phyloP scores from a whole-genome alignment of 148 eudicot species.

The Limonium bicolor region DNA sequence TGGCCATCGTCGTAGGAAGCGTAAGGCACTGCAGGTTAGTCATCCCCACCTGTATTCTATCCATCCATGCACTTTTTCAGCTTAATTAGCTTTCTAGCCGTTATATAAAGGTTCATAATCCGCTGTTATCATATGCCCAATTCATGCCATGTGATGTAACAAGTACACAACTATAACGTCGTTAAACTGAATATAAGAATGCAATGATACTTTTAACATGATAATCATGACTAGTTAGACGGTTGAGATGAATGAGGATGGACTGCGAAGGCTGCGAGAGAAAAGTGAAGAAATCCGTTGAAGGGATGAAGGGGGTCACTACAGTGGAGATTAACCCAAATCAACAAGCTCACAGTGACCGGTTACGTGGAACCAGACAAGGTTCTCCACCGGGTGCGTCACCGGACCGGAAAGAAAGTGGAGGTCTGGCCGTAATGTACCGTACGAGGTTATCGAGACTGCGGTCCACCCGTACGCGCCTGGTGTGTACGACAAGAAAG shows the following conservation, averaged over 20 bases:
- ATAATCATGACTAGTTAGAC: constrained; percentile 29
- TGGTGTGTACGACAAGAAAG: constrained; percentile 44
- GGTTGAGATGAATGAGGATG: constrained; percentile 47
- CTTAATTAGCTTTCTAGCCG: background rate
- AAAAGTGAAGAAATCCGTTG: constrained; percentile 32
- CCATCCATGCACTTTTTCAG: background rate
- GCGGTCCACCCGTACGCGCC: constrained; percentile 38
- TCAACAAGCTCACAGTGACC: constrained; percentile 30
- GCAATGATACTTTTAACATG: too few relatives aligned
- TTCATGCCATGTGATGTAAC: too few relatives aligned
- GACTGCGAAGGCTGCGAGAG: constrained; percentile 56
- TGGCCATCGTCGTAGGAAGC: constrained; percentile 5
- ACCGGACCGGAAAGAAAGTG: constrained; percentile 37
- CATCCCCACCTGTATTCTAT: background rate
- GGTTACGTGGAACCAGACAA: constrained; percentile 42
- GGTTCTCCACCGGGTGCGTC: constrained; percentile 30
- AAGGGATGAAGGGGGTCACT: constrained; percentile 57
- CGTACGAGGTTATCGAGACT: constrained; percentile 29
- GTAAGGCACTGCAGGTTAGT: constrained; percentile 32
- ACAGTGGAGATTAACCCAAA: constrained; percentile 27
- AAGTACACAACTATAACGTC: too few relatives aligned
- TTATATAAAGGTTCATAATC: too few relatives aligned
- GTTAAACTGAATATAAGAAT: too few relatives aligned
- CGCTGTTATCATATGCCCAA: too few relatives aligned
- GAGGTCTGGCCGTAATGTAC: constrained; percentile 51